Evolutionary conservation across 2,329 filamentous ascomycete genomes (phyloP).

Genomic region (Epichloe coenophiala): DNA sequence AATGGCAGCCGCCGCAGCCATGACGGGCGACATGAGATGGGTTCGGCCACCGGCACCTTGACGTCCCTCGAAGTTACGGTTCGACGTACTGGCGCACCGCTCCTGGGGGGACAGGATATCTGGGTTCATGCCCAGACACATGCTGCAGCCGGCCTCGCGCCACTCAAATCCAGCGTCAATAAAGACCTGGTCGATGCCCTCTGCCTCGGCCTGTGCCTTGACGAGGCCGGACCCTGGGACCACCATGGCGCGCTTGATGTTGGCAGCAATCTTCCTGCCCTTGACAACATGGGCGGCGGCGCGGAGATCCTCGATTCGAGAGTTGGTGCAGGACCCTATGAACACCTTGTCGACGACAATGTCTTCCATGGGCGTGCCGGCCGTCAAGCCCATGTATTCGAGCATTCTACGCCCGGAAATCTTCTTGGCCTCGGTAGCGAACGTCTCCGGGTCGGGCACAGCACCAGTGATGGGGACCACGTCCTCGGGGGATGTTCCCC

Average conservation of each 20-base stretch:
- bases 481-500: constrained; percentile 94
- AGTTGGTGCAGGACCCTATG: constrained; percentile 96
- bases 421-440: constrained; percentile 69
- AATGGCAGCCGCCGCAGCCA: constrained; percentile 85
- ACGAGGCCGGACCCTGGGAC: constrained; percentile 92
- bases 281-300: constrained; percentile 76
- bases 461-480: constrained; percentile 84
- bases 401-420: constrained; percentile 66
- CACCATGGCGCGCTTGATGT: constrained; percentile 89
- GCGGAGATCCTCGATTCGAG: constrained; percentile 87
- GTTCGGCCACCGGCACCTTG: constrained; percentile 87
- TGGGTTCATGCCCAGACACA: constrained; percentile 99
- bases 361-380: constrained; percentile 86
- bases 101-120: constrained; percentile 84
- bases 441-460: constrained; percentile 86
- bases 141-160: constrained; percentile 95
- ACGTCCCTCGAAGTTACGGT: constrained; percentile 94
- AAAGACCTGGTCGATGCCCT: constrained; percentile 91
- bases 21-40: constrained; percentile 92
- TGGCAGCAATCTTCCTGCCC: constrained; percentile 73
- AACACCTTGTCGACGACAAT: constrained; percentile 90
- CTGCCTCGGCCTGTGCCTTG: constrained; percentile 79
- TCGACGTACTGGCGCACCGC: constrained; percentile 88
- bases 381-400: constrained; percentile 87
- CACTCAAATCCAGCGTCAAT: constrained; percentile 87